A percentile compares a stretch with the other conserved stretches of the same genome.
These are phyloP conservation scores for Peronosclerospora sorghi DNA, from an alignment of 352 stramenopile species.

Conservation along the genomic window DNA sequence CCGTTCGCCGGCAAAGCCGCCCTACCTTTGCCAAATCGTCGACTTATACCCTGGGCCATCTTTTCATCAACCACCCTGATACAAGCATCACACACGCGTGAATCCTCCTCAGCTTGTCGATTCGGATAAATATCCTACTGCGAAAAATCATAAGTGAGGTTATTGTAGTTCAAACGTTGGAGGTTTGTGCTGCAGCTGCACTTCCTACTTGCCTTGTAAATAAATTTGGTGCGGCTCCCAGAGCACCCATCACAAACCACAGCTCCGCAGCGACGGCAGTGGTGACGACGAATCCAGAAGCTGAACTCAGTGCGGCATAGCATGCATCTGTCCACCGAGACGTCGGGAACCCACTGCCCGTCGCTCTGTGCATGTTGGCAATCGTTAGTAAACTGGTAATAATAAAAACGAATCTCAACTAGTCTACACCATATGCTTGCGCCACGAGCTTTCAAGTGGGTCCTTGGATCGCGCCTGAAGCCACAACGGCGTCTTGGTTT, in stretches of 20 bases:
- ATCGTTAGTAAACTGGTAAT: not conserved
- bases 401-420: not conserved
- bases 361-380: constrained; percentile 36
- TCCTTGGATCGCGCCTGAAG: constrained; percentile 72
- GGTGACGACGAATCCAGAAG: constrained; percentile 81
- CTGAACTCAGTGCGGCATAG: constrained; percentile 74
- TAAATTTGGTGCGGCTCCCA: constrained; percentile 68
- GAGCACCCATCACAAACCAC: constrained; percentile 77
- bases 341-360: constrained; percentile 76
- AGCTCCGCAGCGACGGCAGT: constrained; percentile 79
- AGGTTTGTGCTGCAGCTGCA: not conserved
- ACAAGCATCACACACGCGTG: constrained; percentile 69
- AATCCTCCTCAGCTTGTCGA: constrained; percentile 53
- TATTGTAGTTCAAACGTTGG: not conserved
- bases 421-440: constrained; percentile 66
- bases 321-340: constrained; percentile 73
- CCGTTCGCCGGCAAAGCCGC: constrained; percentile 9
- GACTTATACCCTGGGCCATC: constrained; percentile 56
- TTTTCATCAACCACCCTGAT: constrained; percentile 82
- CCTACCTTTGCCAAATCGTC: constrained; percentile 50
- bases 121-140: constrained; percentile 49
- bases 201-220: constrained; percentile 50
- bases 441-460: constrained; percentile 79
- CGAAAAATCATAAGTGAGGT: not conserved
- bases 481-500: constrained; percentile 30